Evolutionary conservation across 139 green algal genomes (phyloP).

Genomic region (Micromonas pusilla): DNA sequence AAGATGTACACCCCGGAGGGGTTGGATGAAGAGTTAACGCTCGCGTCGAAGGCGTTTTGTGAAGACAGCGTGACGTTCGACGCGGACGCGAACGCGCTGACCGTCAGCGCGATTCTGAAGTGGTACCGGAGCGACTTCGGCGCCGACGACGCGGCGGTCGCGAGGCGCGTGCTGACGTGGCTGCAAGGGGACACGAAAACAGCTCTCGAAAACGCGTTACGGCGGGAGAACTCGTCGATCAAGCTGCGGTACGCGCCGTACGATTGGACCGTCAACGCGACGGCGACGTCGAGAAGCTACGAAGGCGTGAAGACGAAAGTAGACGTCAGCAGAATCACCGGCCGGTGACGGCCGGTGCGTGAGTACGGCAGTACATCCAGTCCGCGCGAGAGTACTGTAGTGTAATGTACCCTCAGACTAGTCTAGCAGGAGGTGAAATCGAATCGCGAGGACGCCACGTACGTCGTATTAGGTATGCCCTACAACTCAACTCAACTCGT

Average conservation of each 20-base stretch:
- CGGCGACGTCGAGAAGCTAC: neutral
- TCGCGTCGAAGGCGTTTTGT: slow-evolving; percentile 57
- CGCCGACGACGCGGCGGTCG: slow-evolving; percentile 1
- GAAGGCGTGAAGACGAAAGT: neutral
- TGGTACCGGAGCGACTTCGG: slow-evolving; percentile 43
- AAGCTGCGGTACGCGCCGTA: neutral
- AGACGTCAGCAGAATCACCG: neutral
- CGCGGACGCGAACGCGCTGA: slow-evolving; percentile 36
- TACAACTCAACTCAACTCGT: too few species aligned
- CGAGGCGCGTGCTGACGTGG: slow-evolving; percentile 10
- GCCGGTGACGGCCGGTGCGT: too few species aligned
- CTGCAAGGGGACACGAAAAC: slow-evolving; percentile 3
- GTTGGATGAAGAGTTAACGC: slow-evolving; percentile 69
- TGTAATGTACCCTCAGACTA: too few species aligned
- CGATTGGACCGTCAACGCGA: neutral
- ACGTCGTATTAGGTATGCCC: too few species aligned
- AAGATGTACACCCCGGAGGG: slow-evolving; percentile 66
- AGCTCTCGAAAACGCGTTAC: neutral
- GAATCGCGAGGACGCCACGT: too few species aligned
- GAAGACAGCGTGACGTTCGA: slow-evolving; percentile 52
- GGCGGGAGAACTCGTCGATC: neutral
- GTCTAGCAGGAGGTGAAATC: too few species aligned
- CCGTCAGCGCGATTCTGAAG: slow-evolving; percentile 80
- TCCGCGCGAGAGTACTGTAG: too few species aligned
- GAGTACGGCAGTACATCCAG: too few species aligned